phyloP scores from a whole-genome alignment of 768 basidiomycete species.

The Lactifluus piperatus region DNA sequence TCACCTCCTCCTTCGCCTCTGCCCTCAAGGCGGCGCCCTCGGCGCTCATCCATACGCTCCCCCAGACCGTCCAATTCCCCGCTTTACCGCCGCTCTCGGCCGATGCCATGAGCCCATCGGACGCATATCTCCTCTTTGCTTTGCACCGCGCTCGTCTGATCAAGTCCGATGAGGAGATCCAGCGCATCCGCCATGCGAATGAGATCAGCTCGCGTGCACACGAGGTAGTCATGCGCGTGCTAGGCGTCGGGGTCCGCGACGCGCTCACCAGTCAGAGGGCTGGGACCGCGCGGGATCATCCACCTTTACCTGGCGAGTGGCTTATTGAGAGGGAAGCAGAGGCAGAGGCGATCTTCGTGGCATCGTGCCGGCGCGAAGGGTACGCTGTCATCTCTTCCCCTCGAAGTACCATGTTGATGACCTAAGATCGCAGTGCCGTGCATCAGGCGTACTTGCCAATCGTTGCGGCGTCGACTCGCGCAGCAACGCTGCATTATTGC shows the following conservation, averaged over 20 bases:
- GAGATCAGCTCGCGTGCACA: constrained; percentile 85
- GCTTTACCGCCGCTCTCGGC: constrained; percentile 32
- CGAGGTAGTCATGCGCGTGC: constrained; percentile 84
- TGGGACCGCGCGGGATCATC: constrained; percentile 36
- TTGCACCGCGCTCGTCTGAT: constrained; percentile 74
- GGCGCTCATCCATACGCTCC: constrained; percentile 60
- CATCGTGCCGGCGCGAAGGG: constrained; percentile 84
- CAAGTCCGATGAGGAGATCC: constrained; percentile 70
- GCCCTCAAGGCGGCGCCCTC: constrained; percentile 41
- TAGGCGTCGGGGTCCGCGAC: constrained; percentile 61
- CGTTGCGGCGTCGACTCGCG: constrained; percentile 78
- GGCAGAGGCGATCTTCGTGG: constrained; percentile 90
- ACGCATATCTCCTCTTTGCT: constrained; percentile 62
- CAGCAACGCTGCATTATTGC: constrained; percentile 90
- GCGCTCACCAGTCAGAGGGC: constrained; percentile 11
- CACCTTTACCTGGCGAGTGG: constrained; percentile 71
- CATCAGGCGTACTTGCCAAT: constrained; percentile 93
- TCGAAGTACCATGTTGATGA: neutral
- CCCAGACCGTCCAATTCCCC: constrained; percentile 46
- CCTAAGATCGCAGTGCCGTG: constrained; percentile 42
- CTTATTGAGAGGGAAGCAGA: constrained; percentile 87
- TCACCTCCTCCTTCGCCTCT: constrained; percentile 40
- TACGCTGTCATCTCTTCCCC: constrained; percentile 30
- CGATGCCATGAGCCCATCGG: constrained; percentile 33
- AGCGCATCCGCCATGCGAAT: constrained; percentile 69